Base-by-base conservation (phyloP, 768 basidiomycete species). In the Dictyophora rubrovolvata region DNA sequence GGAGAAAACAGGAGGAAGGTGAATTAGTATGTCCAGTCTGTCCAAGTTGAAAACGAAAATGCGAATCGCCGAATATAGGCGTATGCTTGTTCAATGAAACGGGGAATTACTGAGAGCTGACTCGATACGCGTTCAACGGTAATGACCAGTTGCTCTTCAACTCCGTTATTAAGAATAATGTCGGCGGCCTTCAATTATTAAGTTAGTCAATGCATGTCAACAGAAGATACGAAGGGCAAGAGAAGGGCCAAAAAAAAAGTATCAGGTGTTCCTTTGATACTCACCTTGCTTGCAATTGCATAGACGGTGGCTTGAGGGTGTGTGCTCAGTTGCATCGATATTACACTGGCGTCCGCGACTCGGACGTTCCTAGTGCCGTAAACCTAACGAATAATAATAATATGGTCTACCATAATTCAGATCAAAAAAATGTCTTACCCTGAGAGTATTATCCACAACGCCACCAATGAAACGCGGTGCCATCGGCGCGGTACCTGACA, bases 261-360 rank as follows among this genome's bases (percentile, higher is more conserved):
- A 12, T 42, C 28, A 28, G 28, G 28, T 42, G 12, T 9, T 4
- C 12, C n/a, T 42, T n/a, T 42, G 42, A 42, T 42, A 54, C 53
- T 20, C 42, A 56, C 46, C 48, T 56, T 56, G 16, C 28, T 28
- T 20, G 49, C 48, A 35, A 60, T 46, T 11, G 33, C 51, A 42
- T 34, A 54, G 33, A 54, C 28, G 28, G 34, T 61, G n/a, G 35
- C 47, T 54, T 60, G 50, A 48, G 61, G 12, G 35, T 33, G 22
- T 28, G 54, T n/a, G 58, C 61, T 28, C 53, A 54, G 36, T 20
- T 54, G 60, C 46, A 55, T 47, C 11, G 66, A 63, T 50, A 59
- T 28, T 42, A 66, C 59, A 37, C 63, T 63, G 20, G 63, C 61
- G 48, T 67, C 66, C n/a, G 61, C 60, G 53, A 66, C 54, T 16